These are phyloP conservation scores for Boletus rufocinnamomeus DNA, from an alignment of 768 basidiomycete genomes.

Conservation along the genomic window DNA sequence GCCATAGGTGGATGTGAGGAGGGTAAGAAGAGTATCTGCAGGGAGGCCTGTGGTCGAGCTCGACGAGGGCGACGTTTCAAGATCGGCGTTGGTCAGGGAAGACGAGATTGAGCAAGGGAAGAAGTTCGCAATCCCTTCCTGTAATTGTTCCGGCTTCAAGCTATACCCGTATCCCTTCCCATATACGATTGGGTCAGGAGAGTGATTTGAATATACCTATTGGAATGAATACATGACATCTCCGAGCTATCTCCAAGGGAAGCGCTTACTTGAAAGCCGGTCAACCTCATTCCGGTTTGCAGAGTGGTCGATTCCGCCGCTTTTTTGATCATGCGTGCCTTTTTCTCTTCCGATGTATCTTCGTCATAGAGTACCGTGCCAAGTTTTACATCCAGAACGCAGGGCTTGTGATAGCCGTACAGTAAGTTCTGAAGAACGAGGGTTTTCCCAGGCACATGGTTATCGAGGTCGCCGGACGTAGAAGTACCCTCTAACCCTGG, in stretches of 20 bases:
- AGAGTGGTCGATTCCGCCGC: constrained; percentile 72
- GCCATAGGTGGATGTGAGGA: constrained; percentile 56
- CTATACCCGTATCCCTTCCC: constrained; percentile 80
- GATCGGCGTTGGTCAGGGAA: constrained; percentile 11
- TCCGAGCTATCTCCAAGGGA: background rate
- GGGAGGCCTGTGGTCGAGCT: constrained; percentile 53
- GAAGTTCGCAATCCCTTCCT: constrained; percentile 74
- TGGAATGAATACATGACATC: background rate
- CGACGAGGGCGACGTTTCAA: constrained; percentile 1
- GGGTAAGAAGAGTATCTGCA: constrained; percentile 48
- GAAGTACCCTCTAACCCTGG: constrained; percentile 50
- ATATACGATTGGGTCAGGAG: constrained; percentile 57
- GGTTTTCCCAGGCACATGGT: constrained; percentile 47
- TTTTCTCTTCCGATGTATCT: constrained; percentile 67
- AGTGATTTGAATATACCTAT: constrained; percentile 72
- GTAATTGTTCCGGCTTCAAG: constrained; percentile 66
- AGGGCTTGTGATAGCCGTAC: constrained; percentile 73
- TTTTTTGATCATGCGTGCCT: constrained; percentile 69
- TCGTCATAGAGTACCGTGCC: constrained; percentile 88
- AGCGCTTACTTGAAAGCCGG: constrained; percentile 81
- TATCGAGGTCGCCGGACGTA: background rate
- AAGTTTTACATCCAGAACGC: constrained; percentile 90
- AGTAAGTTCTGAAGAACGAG: constrained; percentile 87
- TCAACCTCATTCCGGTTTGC: constrained; percentile 78
- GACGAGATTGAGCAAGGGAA: constrained; percentile 56